Evolutionary conservation across 1,139 yeast genomes (phyloP), one percentile per base, ranked within the genome.

Genomic region (Nakaseomyces glabratus): DNA sequence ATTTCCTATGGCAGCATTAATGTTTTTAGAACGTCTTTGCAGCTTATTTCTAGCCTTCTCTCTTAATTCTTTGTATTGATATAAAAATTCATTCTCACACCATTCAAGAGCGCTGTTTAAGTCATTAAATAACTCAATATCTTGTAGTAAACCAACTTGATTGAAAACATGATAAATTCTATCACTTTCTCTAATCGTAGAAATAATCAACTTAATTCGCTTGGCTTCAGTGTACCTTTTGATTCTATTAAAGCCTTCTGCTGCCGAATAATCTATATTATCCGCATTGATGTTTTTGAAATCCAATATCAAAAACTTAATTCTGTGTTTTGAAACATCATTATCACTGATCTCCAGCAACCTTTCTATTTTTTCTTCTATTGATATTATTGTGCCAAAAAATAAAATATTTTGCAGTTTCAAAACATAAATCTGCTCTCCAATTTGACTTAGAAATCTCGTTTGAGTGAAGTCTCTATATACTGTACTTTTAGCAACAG

Each of bases 311-410:
- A 90, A 63, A 55, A 78, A 90, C 46, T 82, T 75, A 46, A 90
- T 55, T 41, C 62, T 48, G 31, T 58, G 51, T 34, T 55, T 53
- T 3, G 52, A 42, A 13, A 55, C 45, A 36, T 61, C 63, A n/a
- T 68, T 71, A 20, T 70, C 69, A 29, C 79, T 85, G 47, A 51
- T 48, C 28, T 55, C 58, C 24, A 85, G 73, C 43, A 82, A 62
- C 10, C 64, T 63, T 39, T 93, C 69, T 34, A 90, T 80, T 28
- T 74, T 71, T 33, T 71, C 68, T 58, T 90, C 98, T 34, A 90
- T 81, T 1, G 90, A 84, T 13, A 94, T 94, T 57, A 90, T 86
- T 0, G 96, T 84, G 2, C 98, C 98, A 61, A 90, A 90, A 55
- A 90, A 90, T 24, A 90, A 65, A 12, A 93, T 75, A 15, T 97